These are phyloP conservation scores for Tulasnella sp. DNA, from an alignment of 768 basidiomycete species.

Conservation along the genomic window DNA sequence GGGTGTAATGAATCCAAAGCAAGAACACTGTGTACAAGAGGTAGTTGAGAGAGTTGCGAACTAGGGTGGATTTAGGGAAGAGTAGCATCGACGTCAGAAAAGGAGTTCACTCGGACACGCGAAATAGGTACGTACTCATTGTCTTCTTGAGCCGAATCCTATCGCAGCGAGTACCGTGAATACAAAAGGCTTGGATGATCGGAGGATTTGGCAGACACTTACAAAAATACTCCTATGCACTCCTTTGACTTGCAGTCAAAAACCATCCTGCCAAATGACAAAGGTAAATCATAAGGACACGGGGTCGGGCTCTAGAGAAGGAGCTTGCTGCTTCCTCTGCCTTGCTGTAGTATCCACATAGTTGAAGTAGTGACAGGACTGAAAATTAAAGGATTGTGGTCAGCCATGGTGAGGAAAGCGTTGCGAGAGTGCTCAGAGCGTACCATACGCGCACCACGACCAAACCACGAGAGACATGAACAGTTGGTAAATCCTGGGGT, in stretches of 20 bases:
- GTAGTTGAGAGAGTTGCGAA: constrained; percentile 8
- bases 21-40: constrained; percentile 48
- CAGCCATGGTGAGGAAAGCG: too few relatives aligned
- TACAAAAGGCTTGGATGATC: not conserved
- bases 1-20: constrained; percentile 47
- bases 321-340: not conserved
- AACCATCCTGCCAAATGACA: not conserved
- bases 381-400: not conserved
- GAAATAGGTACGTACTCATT: constrained; percentile 35
- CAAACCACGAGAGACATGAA: constrained; percentile 28
- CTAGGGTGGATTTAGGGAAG: not conserved
- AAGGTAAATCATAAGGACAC: not conserved
- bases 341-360: constrained; percentile 27
- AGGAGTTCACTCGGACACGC: not conserved
- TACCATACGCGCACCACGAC: constrained; percentile 24
- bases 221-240: constrained; percentile 29
- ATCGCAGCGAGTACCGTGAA: not conserved
- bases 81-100: not conserved
- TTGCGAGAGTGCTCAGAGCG: not conserved
- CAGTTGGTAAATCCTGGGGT: constrained; percentile 29
- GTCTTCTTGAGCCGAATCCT: constrained; percentile 10
- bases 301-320: not conserved
- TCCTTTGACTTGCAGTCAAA: constrained; percentile 30
- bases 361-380: constrained; percentile 13
- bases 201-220: not conserved